Evolutionary conservation across 169 alveolate species (phyloP).

Genomic region (Miamiensis avidus): DNA sequence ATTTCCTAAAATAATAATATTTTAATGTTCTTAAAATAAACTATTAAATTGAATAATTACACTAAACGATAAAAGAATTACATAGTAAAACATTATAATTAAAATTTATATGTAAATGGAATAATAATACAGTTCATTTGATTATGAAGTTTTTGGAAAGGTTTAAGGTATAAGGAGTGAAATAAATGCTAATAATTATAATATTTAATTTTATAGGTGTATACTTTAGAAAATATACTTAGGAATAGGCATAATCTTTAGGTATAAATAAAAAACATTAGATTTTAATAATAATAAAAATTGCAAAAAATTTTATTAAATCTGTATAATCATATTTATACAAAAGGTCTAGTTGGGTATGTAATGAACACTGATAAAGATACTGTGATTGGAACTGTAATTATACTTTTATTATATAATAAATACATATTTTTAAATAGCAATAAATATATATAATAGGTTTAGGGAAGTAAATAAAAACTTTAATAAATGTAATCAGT

Average conservation of each 20-base stretch:
- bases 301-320: background rate
- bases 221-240: conserved; percentile 6
- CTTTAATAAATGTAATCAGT: background rate
- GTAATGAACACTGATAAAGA: background rate
- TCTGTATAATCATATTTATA: too few relatives aligned
- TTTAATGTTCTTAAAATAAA: too few relatives aligned
- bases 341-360: background rate
- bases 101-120: background rate
- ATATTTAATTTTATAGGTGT: background rate
- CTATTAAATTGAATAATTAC: too few relatives aligned
- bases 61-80: background rate
- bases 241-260: background rate
- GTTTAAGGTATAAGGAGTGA: background rate
- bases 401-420: too few relatives aligned
- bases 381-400: conserved; percentile 7
- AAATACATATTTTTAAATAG: too few relatives aligned
- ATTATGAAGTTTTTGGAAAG: conserved; percentile 3
- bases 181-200: too few relatives aligned
- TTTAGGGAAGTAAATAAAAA: background rate
- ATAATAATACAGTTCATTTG: background rate
- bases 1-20: too few relatives aligned
- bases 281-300: background rate
- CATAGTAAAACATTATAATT: background rate
- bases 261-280: background rate
- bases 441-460: background rate